A percentile compares a stretch with the other conserved stretches of the same genome.
These are phyloP conservation scores for Roridomyces roridus DNA, from an alignment of 768 basidiomycete genomes.

Conservation along the genomic window DNA sequence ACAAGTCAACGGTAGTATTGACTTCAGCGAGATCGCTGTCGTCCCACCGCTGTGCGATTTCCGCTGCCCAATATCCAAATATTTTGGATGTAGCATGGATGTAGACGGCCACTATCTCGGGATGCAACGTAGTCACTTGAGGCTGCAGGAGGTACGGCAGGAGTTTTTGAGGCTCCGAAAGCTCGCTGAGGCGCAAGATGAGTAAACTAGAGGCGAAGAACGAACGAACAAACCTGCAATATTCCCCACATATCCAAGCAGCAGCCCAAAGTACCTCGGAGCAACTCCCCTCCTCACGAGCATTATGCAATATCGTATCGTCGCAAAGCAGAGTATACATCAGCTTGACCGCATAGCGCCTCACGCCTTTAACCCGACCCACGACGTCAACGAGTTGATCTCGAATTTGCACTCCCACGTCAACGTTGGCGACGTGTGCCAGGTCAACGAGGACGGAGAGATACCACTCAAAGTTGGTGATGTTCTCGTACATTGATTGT, in stretches of 20 bases:
- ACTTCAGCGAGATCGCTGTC: constrained; percentile 71
- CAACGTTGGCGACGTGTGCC: constrained; percentile 83
- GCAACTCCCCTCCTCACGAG: constrained; percentile 74
- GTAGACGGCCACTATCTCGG: constrained; percentile 78
- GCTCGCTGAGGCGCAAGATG: constrained; percentile 56
- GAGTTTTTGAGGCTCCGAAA: constrained; percentile 79
- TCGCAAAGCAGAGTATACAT: constrained; percentile 86
- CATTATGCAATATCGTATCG: constrained; percentile 71
- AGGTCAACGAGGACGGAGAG: constrained; percentile 93
- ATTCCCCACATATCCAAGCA: constrained; percentile 97
- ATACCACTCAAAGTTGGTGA: constrained; percentile 97
- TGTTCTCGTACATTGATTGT: constrained; percentile 81
- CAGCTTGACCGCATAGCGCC: constrained; percentile 82
- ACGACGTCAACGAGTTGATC: constrained; percentile 89
- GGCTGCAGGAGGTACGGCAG: constrained; percentile 72
- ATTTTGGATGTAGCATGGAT: constrained; percentile 86
- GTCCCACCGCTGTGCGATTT: constrained; percentile 79
- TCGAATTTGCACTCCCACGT: constrained; percentile 78
- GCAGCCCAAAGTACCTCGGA: constrained; percentile 92
- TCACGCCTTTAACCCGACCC: constrained; percentile 76
- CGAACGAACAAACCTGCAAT: constrained; percentile 70
- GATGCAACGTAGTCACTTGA: constrained; percentile 57
- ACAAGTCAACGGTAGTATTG: constrained; percentile 64
- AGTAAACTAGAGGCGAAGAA: constrained; percentile 3
- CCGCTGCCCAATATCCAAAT: constrained; percentile 84